Evolutionary conservation across 1,139 yeast species (phyloP).

Genomic region (Pichia sp.): DNA sequence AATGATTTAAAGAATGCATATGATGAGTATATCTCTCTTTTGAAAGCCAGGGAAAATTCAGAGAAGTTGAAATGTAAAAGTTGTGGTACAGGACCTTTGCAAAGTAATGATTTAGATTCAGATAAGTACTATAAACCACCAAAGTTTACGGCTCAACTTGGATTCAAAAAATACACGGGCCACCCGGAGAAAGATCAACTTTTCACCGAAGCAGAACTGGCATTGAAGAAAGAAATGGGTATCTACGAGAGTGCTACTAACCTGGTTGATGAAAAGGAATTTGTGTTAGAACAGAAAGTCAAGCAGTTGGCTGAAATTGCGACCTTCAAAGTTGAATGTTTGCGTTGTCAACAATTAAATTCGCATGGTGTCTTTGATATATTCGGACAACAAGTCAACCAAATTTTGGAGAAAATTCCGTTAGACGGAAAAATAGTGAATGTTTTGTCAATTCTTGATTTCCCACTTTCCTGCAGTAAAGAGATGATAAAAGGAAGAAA

Average conservation of each 20-base stretch:
- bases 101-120: constrained; percentile 5
- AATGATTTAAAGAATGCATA: constrained; percentile 5
- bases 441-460: constrained; percentile 62
- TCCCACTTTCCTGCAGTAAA: constrained; percentile 57
- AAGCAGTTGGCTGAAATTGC: constrained; percentile 3
- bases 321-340: constrained; percentile 33
- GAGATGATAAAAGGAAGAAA: constrained; percentile 36
- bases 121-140: constrained; percentile 6
- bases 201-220: constrained; percentile 1
- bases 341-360: constrained; percentile 52
- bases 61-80: constrained; percentile 8
- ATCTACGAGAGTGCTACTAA: background rate
- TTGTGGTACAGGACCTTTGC: constrained; percentile 13
- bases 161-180: background rate
- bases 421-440: constrained; percentile 49
- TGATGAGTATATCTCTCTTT: constrained; percentile 8
- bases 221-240: constrained; percentile 1
- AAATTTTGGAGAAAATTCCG: constrained; percentile 45
- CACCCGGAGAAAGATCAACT: background rate
- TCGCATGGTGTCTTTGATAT: constrained; percentile 38
- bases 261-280: background rate
- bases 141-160: background rate
- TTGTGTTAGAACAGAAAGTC: constrained; percentile 4
- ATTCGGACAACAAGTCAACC: constrained; percentile 37
- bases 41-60: constrained; percentile 1